Base-by-base conservation (phyloP, 192 early-diverging fungal genomes). In the Linnemannia elongata region DNA sequence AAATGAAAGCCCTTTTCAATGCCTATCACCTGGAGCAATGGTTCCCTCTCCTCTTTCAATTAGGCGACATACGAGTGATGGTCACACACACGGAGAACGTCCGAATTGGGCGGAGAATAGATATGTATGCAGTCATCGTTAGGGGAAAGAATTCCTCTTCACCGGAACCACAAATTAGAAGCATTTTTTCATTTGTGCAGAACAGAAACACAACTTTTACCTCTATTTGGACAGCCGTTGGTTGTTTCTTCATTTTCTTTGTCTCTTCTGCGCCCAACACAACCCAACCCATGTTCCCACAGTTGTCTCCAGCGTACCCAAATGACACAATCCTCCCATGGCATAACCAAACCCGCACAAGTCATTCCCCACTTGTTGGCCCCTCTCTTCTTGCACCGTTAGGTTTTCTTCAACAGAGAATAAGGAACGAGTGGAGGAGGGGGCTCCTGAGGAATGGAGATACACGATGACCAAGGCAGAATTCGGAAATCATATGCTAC, bases 391-490 rank as follows among this genome's bases (percentile, higher is more conserved):
- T 52, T 52, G 18, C 18, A 20, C 49, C 13, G 18, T 52, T 52
- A 52, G 18, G 5, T 52, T 49, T 52, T 49, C 18, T 52, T 52
- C 49, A 52, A 52, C 17, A 52, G 49, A 6, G 49, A 52, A 52
- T 4, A 52, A 52, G 49, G 49, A 49, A 49, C 47, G 47, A 49
- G 47, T 0, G 12, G 15, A 17, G 47, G 15, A 49, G 13, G 12
- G 15, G 47, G 47, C 4, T 57, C 10, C n/a, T 27, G 9, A 63
- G n/a, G 27, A 63, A n/a, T n/a, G 27, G 57, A 13, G 60, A 66
- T 66, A 35, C 60, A 66, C 60, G 60, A 66, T 66, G 60, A 66
- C 60, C 60, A 66, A 66, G 60, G 60, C 60, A 35, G 60, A 66
- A 66, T 66, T 66, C 60, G 60, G 60, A 66, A 66, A 66, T 66